phyloP scores from a whole-genome alignment of 371 early-diverging fungal genomes.

The Mycotypha africana region DNA sequence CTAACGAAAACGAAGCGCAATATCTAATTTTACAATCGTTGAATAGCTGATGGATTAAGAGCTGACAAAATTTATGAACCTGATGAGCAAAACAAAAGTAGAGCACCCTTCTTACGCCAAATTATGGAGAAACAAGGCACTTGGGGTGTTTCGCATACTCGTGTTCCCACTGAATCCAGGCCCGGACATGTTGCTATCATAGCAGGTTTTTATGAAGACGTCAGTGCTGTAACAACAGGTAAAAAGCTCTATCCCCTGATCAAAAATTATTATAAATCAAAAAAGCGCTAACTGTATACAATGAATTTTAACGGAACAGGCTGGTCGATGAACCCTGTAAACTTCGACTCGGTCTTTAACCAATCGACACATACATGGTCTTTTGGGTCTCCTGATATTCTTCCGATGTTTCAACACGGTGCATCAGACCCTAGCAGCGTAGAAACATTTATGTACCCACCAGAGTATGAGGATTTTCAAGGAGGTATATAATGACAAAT shows the following conservation, averaged over 20 bases:
- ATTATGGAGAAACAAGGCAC: constrained; percentile 62
- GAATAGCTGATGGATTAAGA: constrained; percentile 84
- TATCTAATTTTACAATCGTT: neutral
- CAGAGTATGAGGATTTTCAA: constrained; percentile 87
- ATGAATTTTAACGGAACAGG: too few species aligned
- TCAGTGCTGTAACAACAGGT: constrained; percentile 94
- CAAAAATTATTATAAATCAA: neutral
- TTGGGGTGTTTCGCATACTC: constrained; percentile 93
- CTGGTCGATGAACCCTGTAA: constrained; percentile 96
- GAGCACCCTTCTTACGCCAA: constrained; percentile 73
- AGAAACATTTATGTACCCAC: constrained; percentile 86
- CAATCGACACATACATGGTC: constrained; percentile 89
- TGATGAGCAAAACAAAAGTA: constrained; percentile 37
- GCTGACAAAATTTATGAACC: constrained; percentile 87
- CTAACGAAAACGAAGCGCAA: neutral
- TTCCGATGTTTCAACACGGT: constrained; percentile 93
- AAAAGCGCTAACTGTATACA: too few species aligned
- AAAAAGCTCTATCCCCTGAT: too few species aligned
- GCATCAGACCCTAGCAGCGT: constrained; percentile 73
- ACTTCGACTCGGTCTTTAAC: constrained; percentile 95
- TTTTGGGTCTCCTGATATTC: constrained; percentile 96
- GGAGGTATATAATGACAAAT: constrained; percentile 45
- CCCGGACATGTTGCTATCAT: constrained; percentile 97
- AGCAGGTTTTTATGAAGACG: constrained; percentile 97
- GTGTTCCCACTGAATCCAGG: constrained; percentile 97